Base-by-base conservation (phyloP, 1,139 yeast species). In the Lodderomyces orthopsilosis region DNA sequence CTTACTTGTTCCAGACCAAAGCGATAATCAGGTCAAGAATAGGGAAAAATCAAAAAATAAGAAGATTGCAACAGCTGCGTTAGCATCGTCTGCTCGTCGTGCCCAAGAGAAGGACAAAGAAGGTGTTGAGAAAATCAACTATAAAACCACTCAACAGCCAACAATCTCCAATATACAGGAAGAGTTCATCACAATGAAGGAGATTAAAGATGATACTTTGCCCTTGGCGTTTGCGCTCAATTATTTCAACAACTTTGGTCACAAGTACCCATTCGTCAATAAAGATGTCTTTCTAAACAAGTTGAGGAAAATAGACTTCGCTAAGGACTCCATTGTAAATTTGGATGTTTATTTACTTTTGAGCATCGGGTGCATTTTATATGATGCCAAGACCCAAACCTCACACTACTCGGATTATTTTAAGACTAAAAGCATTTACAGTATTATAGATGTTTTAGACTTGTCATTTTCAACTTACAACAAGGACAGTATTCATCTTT, bases 351-450 rank as follows among this genome's bases (percentile, higher is more conserved):
- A 70, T 52, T 51, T 72, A 43, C 53, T 72, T 21, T 53, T 72
- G 58, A 62, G 70, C 43, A 66, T 69, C 24, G 77, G 77, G 3
- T 66, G 75, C 46, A 50, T 68, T 17, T 55, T 70, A 4, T 59
- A 62, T 46, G 76, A 71, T 49, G 55, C 63, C 19, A 59, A 59
- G 41, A 55, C 56, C 40, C 46, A 51, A 30, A 51, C 58, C 4
- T 43, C 47, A 8, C 49, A 55, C 37, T 71, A 66, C 46, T 41
- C 47, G 2, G 51, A 53, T 10, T 61, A 54, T 43, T 72, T 72
- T 51, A 66, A 61, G 42, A 69, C 63, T 37, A 58, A 60, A 30
- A 57, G 56, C 32, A 60, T 71, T 14, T 66, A 61, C 41, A 57
- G 67, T 1, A 61, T 70, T 12, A 55, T 68, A 5, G 75, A 70